phyloP scores from a whole-genome alignment of 176 grass and related monocot species.

The Phoenix dactylifera region DNA sequence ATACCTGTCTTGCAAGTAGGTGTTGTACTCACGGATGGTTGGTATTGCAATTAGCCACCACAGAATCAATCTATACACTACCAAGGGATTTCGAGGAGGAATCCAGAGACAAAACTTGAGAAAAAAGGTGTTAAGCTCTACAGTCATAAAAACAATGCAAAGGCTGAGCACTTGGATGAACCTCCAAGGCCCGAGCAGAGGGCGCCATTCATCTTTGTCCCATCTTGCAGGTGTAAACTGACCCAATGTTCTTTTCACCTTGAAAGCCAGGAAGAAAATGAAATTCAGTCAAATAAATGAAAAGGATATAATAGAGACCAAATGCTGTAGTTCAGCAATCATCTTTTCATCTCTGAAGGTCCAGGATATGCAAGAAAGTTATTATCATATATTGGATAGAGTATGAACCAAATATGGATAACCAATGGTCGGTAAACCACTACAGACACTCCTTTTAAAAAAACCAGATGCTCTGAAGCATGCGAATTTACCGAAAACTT shows the following conservation, averaged over 20 bases:
- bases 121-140: conserved; percentile 97
- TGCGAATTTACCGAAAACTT: too few species aligned
- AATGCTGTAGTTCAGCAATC: neutral
- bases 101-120: conserved; percentile 98
- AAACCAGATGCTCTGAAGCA: too few species aligned
- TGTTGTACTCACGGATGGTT: conserved; percentile 94
- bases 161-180: conserved; percentile 89
- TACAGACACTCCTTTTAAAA: too few species aligned
- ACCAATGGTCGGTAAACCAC: too few species aligned
- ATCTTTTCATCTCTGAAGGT: too few species aligned
- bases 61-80: conserved; percentile 77
- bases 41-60: conserved; percentile 99
- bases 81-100: conserved; percentile 78
- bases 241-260: conserved; percentile 96
- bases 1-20: conserved; percentile 97
- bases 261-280: neutral
- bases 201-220: conserved; percentile 98
- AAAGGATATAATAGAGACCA: neutral
- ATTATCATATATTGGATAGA: too few species aligned
- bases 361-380: too few species aligned
- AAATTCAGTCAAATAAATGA: neutral
- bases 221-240: conserved; percentile 94
- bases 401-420: too few species aligned
- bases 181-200: conserved; percentile 81
- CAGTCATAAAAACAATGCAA: conserved; percentile 85